These are phyloP conservation scores for Schizosaccharomyces osmophilus DNA, from an alignment of 805 yeast species.

Conservation along the genomic window DNA sequence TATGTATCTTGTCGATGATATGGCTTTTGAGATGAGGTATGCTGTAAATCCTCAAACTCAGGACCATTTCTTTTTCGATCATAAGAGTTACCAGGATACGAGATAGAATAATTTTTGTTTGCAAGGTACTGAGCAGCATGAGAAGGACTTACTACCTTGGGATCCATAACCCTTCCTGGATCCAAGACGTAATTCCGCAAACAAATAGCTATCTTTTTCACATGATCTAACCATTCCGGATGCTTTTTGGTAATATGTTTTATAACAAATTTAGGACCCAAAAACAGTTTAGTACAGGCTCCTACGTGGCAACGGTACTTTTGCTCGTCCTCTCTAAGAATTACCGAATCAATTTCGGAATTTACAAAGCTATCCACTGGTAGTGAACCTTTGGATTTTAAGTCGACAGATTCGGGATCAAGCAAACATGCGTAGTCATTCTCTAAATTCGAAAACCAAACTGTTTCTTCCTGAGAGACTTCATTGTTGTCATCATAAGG, in stretches of 20 bases:
- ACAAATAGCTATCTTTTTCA: not conserved
- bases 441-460: not conserved
- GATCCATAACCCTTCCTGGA: not conserved
- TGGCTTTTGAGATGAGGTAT: not conserved
- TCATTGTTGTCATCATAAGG: not conserved
- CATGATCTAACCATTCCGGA: constrained; percentile 4
- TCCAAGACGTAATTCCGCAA: not conserved
- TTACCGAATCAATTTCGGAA: constrained; percentile 4
- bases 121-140: not conserved
- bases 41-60: too few relatives aligned
- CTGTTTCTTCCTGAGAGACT: not conserved
- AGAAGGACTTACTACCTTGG: not conserved
- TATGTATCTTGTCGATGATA: not conserved
- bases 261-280: constrained; percentile 8
- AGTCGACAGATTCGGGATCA: constrained; percentile 4
- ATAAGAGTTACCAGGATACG: not conserved
- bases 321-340: constrained; percentile 6
- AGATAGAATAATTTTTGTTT: not conserved
- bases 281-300: constrained; percentile 7
- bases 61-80: too few relatives aligned
- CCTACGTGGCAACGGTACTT: constrained; percentile 8
- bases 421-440: constrained; percentile 1
- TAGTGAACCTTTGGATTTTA: constrained; percentile 6
- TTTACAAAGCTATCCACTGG: constrained; percentile 4
- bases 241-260: constrained; percentile 8